These are phyloP conservation scores for Berberis thunbergii DNA, from an alignment of 164 flowering plant species.

Conservation along the genomic window DNA sequence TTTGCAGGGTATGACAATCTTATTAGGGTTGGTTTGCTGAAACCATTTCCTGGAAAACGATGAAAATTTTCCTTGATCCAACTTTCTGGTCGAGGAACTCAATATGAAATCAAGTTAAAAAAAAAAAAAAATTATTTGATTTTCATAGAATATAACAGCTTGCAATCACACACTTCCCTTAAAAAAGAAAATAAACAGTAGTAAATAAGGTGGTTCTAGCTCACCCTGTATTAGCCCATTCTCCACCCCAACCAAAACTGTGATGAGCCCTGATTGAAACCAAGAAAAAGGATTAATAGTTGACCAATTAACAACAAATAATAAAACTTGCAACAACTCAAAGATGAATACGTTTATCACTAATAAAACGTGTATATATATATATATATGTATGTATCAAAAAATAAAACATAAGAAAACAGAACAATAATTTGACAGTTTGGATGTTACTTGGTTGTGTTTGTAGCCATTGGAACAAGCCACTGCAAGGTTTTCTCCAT, in stretches of 20 bases:
- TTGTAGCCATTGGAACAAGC: no score
- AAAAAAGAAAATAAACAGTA: not conserved
- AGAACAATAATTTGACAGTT: no score
- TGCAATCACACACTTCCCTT: not conserved
- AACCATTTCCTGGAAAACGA: not conserved
- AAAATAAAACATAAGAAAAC: no score
- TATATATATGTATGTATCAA: no score
- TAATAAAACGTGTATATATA: no score
- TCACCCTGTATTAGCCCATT: conserved; percentile 69
- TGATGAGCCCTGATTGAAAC: conserved; percentile 66
- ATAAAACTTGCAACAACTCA: not conserved
- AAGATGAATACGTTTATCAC: not conserved
- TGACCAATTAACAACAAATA: not conserved
- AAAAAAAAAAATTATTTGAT: no score
- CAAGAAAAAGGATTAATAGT: not conserved
- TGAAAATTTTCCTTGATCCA: not conserved
- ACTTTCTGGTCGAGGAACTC: not conserved
- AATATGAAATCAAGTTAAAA: no score
- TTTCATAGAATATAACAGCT: no score
- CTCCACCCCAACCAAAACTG: conserved; percentile 51
- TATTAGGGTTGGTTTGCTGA: not conserved
- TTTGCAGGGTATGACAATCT: not conserved
- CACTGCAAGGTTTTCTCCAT: no score
- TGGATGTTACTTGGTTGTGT: no score
- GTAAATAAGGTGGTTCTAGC: conserved; percentile 9